These are phyloP conservation scores for Neopestalotiopsis sp. DNA, from an alignment of 2,329 filamentous ascomycete species.

Conservation along the genomic window DNA sequence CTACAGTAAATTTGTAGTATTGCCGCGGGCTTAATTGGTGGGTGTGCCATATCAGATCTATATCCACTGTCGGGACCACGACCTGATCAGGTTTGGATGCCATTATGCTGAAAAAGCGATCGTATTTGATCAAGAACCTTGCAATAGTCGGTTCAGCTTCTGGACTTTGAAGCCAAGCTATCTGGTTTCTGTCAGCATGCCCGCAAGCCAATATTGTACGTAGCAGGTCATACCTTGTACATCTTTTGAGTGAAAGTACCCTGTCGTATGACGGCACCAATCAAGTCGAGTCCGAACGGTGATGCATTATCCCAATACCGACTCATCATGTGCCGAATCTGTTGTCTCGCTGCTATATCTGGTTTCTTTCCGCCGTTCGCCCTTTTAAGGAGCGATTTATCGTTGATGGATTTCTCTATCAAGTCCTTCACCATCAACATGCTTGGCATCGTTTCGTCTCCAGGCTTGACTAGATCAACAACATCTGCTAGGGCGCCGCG, in stretches of 20 bases:
- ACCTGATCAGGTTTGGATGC: neutral
- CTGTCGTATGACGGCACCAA: constrained; percentile 3
- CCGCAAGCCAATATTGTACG: neutral
- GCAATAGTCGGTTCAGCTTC: neutral
- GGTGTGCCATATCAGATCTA: constrained; percentile 9
- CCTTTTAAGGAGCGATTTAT: neutral
- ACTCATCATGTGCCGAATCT: constrained; percentile 15
- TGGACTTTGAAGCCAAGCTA: constrained; percentile 12
- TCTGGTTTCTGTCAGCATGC: neutral
- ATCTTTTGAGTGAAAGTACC: constrained; percentile 15
- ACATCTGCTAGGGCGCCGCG: constrained; percentile 2
- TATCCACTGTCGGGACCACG: constrained; percentile 8
- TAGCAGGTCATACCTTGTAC: constrained; percentile 1
- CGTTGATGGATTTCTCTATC: constrained; percentile 8
- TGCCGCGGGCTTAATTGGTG: constrained; percentile 12
- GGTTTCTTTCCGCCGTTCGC: constrained; percentile 8
- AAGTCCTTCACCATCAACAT: constrained; percentile 9
- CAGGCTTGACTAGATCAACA: constrained; percentile 11
- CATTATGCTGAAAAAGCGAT: constrained; percentile 10
- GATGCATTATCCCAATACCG: constrained; percentile 15
- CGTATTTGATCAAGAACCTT: constrained; percentile 6
- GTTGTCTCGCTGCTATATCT: neutral
- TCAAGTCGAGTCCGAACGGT: neutral
- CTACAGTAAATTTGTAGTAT: neutral
- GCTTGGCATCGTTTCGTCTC: constrained; percentile 4